These are phyloP conservation scores for Amylocarpus encephaloides DNA, from an alignment of 2,329 filamentous ascomycete species.

Conservation along the genomic window DNA sequence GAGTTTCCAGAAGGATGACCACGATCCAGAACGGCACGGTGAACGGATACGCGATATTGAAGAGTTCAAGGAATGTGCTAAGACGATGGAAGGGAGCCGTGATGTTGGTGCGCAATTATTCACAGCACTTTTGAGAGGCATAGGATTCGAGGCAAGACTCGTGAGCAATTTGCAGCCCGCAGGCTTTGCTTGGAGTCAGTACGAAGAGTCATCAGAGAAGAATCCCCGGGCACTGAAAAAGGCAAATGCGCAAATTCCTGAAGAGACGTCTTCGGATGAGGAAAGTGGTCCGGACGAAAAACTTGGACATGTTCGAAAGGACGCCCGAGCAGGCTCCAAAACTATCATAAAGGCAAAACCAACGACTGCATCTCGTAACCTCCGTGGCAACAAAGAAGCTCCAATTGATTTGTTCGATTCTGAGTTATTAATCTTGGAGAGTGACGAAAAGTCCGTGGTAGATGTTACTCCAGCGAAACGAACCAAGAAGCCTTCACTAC, in stretches of 20 bases:
- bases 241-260: constrained; percentile 35
- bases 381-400: constrained; percentile 28
- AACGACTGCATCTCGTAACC: constrained; percentile 19
- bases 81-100: constrained; percentile 69
- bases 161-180: constrained; percentile 78
- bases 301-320: constrained; percentile 17
- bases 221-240: constrained; percentile 25
- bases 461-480: constrained; percentile 38
- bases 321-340: constrained; percentile 12
- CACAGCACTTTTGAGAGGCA: constrained; percentile 70
- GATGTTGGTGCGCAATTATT: constrained; percentile 89
- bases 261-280: constrained; percentile 11
- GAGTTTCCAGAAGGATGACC: constrained; percentile 56
- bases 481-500: constrained; percentile 31
- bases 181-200: constrained; percentile 86
- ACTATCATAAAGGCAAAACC: constrained; percentile 12
- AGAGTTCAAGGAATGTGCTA: constrained; percentile 64
- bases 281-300: constrained; percentile 20
- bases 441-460: constrained; percentile 49
- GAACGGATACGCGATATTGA: constrained; percentile 64
- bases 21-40: constrained; percentile 62
- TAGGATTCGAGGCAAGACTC: constrained; percentile 78
- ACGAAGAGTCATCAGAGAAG: constrained; percentile 62
- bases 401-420: constrained; percentile 42
- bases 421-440: constrained; percentile 42